Percentiles rank a stretch among this genome's conserved stretches.
These are phyloP conservation scores for Penicillium sp. DNA, from an alignment of 2,329 filamentous ascomycete species.

Conservation along the genomic window DNA sequence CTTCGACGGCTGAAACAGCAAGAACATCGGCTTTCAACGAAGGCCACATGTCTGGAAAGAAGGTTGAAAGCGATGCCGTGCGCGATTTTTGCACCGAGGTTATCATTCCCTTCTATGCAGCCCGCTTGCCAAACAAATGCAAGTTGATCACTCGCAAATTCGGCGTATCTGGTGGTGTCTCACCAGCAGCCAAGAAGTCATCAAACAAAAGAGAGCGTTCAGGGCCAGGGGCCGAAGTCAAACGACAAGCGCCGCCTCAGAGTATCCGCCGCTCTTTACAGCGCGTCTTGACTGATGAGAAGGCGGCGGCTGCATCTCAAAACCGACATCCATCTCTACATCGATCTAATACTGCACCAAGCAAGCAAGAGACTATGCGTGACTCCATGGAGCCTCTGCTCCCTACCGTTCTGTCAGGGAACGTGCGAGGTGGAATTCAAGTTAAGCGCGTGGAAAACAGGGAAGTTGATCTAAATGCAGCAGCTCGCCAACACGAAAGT, in stretches of 20 bases:
- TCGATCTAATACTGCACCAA: conserved; percentile 45
- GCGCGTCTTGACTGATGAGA: conserved; percentile 48
- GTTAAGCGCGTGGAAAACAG: conserved; percentile 48
- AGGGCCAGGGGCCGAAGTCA: conserved; percentile 34
- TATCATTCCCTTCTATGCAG: conserved; percentile 51
- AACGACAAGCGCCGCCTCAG: conserved; percentile 27
- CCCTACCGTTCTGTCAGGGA: conserved; percentile 32
- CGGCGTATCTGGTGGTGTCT: conserved; percentile 42
- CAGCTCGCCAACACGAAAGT: conserved; percentile 45
- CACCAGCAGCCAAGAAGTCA: conserved; percentile 34
- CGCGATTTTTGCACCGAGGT: conserved; percentile 53
- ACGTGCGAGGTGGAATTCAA: conserved; percentile 45
- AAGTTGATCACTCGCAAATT: conserved; percentile 49
- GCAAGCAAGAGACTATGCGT: conserved; percentile 38
- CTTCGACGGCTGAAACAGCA: conserved; percentile 26
- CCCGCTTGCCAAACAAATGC: conserved; percentile 49
- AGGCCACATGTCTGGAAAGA: conserved; percentile 32
- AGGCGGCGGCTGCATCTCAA: conserved; percentile 30
- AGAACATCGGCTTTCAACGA: conserved; percentile 29
- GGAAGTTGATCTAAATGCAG: conserved; percentile 49
- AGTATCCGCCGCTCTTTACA: conserved; percentile 43
- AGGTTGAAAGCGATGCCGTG: conserved; percentile 44
- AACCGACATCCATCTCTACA: conserved; percentile 39
- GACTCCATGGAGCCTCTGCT: conserved; percentile 44
- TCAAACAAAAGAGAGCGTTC: conserved; percentile 27